Evolutionary conservation across 2,329 filamentous ascomycete species (phyloP), one percentile per base, ranked within the genome.

Genomic region (Cladophialophora exuberans): DNA sequence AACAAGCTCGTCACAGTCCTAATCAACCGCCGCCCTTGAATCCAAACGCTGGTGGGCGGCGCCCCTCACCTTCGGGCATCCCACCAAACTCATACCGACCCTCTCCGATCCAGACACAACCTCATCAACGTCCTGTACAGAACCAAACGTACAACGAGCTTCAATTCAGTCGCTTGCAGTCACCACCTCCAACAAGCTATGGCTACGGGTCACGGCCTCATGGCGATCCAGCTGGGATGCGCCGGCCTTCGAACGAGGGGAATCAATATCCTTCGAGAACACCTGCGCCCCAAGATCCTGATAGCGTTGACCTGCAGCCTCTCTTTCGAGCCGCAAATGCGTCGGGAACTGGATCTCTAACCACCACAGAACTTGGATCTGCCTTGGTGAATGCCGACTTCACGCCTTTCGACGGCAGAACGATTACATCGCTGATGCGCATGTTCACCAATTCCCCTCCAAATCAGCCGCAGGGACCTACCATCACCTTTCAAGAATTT

Each of bases 401-500:
- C 84, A 90, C 90, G 1, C 84, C 90, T 3, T 99, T 99, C 71
- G 92, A 99, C 73, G 82, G 86, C 3, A 89, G 96, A 66, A 99
- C 94, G 1, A 92, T 97, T 62, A 88, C 88, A 68, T 96, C 97
- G 90, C 97, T 99, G 92, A 97, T 99, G 64, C 88, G 92, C 69
- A 97, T 99, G 94, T 99, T 99, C 75, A 58, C 60, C 26, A 61
- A 51, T 22, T 59, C 62, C 6, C 57, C 61, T 17, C 57, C 57
- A 23, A 49, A 51, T 33, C 55, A 61, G 41, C 55, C 57, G n/a
- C 53, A 60, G 26, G 61, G 61, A 5, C 93, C 97, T 75, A 89
- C 88, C 55, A 95, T 99, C 70, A 91, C 88, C 58, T 97, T 96
- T 72, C 87, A 94, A 62, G 94, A 97, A 73, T 99, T 99, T 73